Conservation (phyloP, 108 stramenopile genomes). For the Skeletonema tropicum region DNA sequence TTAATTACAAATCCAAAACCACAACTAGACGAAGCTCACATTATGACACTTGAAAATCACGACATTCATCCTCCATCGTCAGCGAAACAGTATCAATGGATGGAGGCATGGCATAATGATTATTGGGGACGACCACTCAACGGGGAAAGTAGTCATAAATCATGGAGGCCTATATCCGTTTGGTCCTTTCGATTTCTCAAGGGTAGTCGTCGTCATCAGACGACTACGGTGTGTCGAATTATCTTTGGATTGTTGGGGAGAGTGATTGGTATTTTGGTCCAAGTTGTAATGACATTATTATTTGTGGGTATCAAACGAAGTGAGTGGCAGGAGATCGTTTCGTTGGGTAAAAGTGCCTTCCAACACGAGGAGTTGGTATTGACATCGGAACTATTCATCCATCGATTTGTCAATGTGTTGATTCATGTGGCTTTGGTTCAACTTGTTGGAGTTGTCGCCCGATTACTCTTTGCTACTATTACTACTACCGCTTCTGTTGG, state of each 20-base stretch:
- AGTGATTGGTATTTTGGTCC: constrained; percentile 9
- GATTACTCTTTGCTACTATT: constrained; percentile 22
- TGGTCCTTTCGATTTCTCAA: constrained; percentile 71
- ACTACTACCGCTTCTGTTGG: neutral
- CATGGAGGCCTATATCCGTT: constrained; percentile 73
- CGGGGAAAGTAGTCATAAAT: constrained; percentile 56
- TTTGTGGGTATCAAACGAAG: neutral
- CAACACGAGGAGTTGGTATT: constrained; percentile 15
- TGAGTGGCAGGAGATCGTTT: neutral
- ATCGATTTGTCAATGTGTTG: constrained; percentile 74
- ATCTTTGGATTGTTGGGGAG: neutral
- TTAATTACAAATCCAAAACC: constrained; percentile 36
- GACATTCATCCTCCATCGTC: constrained; percentile 44
- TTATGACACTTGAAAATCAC: constrained; percentile 54
- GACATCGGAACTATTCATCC: constrained; percentile 53
- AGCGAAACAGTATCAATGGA: constrained; percentile 14
- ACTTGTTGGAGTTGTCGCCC: constrained; percentile 58
- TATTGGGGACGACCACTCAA: constrained; percentile 67
- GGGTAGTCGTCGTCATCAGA: no score
- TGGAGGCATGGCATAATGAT: constrained; percentile 52
- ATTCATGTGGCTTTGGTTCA: constrained; percentile 69
- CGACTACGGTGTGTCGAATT: neutral
- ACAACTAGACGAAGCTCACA: constrained; percentile 77
- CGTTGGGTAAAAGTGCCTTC: neutral
- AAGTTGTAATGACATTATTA: neutral